phyloP scores from a whole-genome alignment of 805 yeast genomes.

The Saturnispora zaruensis region DNA sequence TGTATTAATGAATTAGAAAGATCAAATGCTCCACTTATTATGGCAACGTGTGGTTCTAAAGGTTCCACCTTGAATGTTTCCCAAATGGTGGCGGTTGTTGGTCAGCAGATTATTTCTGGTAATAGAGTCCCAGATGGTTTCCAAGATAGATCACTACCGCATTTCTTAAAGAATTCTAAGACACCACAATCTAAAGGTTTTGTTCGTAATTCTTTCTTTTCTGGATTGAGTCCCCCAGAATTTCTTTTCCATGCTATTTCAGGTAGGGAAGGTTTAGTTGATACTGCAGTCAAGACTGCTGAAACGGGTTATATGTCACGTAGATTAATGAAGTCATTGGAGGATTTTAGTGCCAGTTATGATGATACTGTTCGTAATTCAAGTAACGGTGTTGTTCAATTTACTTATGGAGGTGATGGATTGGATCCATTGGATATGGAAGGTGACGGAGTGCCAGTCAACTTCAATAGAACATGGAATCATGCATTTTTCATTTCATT shows the following conservation, averaged over 20 bases:
- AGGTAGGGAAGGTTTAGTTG: slow-evolving; percentile 98
- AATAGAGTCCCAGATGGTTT: slow-evolving; percentile 99
- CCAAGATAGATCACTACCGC: slow-evolving; percentile 97
- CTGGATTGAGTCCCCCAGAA: slow-evolving; percentile 94
- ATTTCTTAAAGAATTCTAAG: slow-evolving; percentile 89
- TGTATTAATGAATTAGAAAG: slow-evolving; percentile 87
- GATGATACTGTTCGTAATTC: slow-evolving; percentile 95
- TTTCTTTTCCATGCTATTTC: slow-evolving; percentile 91
- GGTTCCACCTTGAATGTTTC: slow-evolving; percentile 97
- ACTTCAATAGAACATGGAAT: slow-evolving; percentile 89
- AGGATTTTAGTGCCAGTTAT: slow-evolving; percentile 88
- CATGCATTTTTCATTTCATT: slow-evolving; percentile 76
- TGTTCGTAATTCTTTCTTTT: slow-evolving; percentile 88
- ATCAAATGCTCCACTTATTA: slow-evolving; percentile 90
- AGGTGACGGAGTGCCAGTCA: slow-evolving; percentile 95
- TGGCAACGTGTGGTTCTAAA: slow-evolving; percentile 99
- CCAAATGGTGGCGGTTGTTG: slow-evolving; percentile 99
- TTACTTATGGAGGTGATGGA: slow-evolving; percentile 97
- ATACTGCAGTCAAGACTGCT: slow-evolving; percentile 98
- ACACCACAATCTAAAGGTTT: slow-evolving; percentile 98
- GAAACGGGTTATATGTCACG: slow-evolving; percentile 85
- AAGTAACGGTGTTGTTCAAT: slow-evolving; percentile 92
- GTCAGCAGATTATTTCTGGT: slow-evolving; percentile 97
- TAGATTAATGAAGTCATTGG: slow-evolving; percentile 90
- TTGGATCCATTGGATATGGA: slow-evolving; percentile 98